phyloP scores from a whole-genome alignment of 2,329 filamentous ascomycete species.

The Aspergillus pseudoterreus region DNA sequence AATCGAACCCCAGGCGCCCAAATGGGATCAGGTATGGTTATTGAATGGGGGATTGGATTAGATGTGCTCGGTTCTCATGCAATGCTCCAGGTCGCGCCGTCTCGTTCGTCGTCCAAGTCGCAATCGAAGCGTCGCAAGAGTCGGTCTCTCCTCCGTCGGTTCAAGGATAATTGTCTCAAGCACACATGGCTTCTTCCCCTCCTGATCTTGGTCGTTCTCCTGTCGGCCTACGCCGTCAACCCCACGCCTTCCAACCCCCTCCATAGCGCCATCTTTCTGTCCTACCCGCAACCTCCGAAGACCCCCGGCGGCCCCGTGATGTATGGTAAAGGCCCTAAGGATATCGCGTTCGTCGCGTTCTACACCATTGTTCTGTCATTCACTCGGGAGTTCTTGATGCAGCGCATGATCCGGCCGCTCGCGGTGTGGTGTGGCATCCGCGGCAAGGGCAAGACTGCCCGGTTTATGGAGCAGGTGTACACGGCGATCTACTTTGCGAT shows the following conservation, averaged over 20 bases:
- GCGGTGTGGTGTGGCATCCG: conserved; percentile 67
- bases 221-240: conserved; percentile 68
- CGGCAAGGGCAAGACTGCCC: conserved; percentile 72
- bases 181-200: conserved; percentile 68
- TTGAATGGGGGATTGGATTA: background rate
- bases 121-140: conserved; percentile 44
- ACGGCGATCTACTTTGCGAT: conserved; percentile 85
- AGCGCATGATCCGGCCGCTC: conserved; percentile 75
- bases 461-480: conserved; percentile 96
- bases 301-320: conserved; percentile 52
- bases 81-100: conserved; percentile 16
- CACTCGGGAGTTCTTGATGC: conserved; percentile 94
- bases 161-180: conserved; percentile 39
- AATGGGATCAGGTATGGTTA: conserved; percentile 27
- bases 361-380: conserved; percentile 89
- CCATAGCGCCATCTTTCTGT: conserved; percentile 81
- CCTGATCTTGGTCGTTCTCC: conserved; percentile 60
- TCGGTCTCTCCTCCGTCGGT: conserved; percentile 42
- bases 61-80: background rate
- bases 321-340: conserved; percentile 85
- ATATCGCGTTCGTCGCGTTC: conserved; percentile 82
- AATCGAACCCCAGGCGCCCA: conserved; percentile 26
- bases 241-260: conserved; percentile 75
- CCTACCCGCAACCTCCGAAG: conserved; percentile 68
- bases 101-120: conserved; percentile 24